Base-by-base conservation (phyloP, 257 asterid species). In the Solanum rostratum region DNA sequence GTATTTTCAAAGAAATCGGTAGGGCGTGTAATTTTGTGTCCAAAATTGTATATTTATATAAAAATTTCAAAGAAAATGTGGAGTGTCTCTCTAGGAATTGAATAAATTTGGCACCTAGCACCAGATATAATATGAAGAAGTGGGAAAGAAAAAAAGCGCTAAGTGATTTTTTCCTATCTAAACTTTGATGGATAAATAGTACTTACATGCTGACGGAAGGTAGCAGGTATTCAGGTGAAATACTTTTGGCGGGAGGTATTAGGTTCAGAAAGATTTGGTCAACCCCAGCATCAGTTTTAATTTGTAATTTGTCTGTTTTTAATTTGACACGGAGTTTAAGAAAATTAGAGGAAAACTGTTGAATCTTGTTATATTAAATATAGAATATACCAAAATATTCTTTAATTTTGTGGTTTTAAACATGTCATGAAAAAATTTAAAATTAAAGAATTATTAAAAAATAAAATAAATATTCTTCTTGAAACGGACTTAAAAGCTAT, bases 191-290 rank as follows among this genome's bases (percentile, higher is more conserved):
- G 52, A 12, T 46, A 46, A 10, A 46, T 3, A 0, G 54, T 49
- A 15, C 13, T 49, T 5, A 33, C 4, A 33, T 33, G 37, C n/a
- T n/a, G n/a, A 7, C 7, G 16, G 53, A 2, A 50, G 55, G 19
- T 50, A 49, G 6, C 19, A 12, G 19, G 14, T 11, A 46, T 11
- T 46, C 52, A 2, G 5, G 20, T 52, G 19, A 2, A 52, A 52
- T 52, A 52, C 19, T 52, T n/a, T 13, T 49, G 16, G 19, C 4
- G 2, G 55, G 19, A 15, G 20, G 55, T 52, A 15, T 3, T 7
- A 59, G 30, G 13, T 45, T 90, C 95, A 95, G 97, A 96, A 93
- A 86, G 99, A 96, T 84, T 90, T 96, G 91, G 98, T 98, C 87
- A 93, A 95, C 85, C 93, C 96, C 90, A 95, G 95, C 84, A 90